phyloP scores from a whole-genome alignment of 2,329 filamentous ascomycete genomes.

The Cercospora sp. region DNA sequence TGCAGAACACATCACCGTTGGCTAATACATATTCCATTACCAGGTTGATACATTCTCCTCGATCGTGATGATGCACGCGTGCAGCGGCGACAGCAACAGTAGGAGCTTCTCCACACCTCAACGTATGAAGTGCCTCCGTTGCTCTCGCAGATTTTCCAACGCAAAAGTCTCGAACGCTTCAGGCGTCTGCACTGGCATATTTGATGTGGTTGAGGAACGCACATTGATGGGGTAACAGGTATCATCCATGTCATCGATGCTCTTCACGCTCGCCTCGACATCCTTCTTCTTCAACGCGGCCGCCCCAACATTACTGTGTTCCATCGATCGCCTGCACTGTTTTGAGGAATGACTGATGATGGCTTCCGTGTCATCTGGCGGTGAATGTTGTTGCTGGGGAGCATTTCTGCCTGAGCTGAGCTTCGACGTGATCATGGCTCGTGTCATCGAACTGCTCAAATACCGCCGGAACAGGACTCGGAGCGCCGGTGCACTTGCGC shows the following conservation, averaged over 20 bases:
- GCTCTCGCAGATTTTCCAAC: slow-evolving; percentile 13
- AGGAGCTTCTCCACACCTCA: background rate
- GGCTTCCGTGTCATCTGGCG: background rate
- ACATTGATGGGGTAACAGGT: background rate
- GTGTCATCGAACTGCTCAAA: background rate
- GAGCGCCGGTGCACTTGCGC: slow-evolving; percentile 26
- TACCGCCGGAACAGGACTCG: slow-evolving; percentile 23
- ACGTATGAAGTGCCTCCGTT: slow-evolving; percentile 11
- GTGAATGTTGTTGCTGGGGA: background rate
- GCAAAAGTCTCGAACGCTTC: slow-evolving; percentile 13
- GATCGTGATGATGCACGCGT: background rate
- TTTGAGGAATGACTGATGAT: slow-evolving; percentile 3
- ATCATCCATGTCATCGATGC: slow-evolving; percentile 3
- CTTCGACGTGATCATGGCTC: slow-evolving; percentile 1
- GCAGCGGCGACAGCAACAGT: background rate
- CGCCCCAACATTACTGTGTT: background rate
- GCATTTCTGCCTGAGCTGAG: slow-evolving; percentile 1
- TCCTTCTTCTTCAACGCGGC: background rate
- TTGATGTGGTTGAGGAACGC: background rate
- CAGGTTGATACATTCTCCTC: background rate
- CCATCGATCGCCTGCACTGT: background rate
- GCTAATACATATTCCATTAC: background rate
- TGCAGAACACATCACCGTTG: background rate
- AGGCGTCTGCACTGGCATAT: slow-evolving; percentile 1
- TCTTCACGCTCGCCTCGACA: background rate